Evolutionary conservation across 306 rosid species (phyloP), one percentile per base, ranked within the genome.

Genomic region (Pyrus pyrifolia): DNA sequence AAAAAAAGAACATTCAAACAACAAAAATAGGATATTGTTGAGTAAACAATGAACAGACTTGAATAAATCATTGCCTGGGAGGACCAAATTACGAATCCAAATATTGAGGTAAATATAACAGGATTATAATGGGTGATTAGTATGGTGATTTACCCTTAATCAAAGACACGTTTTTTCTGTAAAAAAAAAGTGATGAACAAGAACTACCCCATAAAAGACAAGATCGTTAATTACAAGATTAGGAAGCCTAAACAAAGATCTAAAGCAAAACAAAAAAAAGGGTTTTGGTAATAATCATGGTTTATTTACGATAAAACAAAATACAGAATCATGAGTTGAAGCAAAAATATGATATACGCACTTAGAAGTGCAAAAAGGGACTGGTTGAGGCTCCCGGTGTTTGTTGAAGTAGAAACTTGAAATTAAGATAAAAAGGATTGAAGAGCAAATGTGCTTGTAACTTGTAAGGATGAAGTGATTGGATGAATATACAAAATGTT

Each of bases 201-300:
- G 23, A 29, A 62, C 30, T 15, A 44, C 70, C 70, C 70, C 62
- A 74, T 14, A 21, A 62, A 62, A 46, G 61, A 74, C 49, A 62
- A 62, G 70, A 74, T 62, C 49, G 70, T 74, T 13, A 45, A 23
- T 45, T 11, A 29, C 70, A 62, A 74, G 70, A 62, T 44, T 45
- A 31, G 44, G 49, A 61, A 61, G 35, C 18, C 53, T 40, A 33
- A 38, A 22, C 9, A 17, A 60, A 58, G 49, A 55, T 46, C n/a
- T 11, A 17, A 53, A 64, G 25, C 64, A 5, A 31, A 57, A 57
- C 31, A n/a, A 70, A 46, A 35, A 31, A 29, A 78, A 2, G 42
- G 25, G 25, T 15, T 27, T 29, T 31, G 8, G 19, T 17, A 30
- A 31, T 17, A 31, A 17, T 64, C 68, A 64, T 64, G 68, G 68